Evolutionary conservation across 345 rosid genomes (phyloP).

Genomic region (Ceriops tagal): DNA sequence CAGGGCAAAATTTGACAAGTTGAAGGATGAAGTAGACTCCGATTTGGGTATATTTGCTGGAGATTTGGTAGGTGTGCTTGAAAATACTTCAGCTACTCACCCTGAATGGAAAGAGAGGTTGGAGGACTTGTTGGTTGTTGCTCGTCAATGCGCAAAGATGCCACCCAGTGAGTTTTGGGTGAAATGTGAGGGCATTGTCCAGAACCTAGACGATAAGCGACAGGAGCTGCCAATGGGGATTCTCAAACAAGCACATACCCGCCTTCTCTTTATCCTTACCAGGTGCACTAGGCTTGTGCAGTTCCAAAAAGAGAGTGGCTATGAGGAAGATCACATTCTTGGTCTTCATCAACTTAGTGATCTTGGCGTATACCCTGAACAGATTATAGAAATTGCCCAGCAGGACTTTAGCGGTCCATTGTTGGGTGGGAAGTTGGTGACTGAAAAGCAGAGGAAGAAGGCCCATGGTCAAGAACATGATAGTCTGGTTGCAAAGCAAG

Average conservation of each 20-base stretch:
- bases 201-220: conserved; percentile 78
- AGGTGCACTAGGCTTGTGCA: conserved; percentile 96
- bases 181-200: conserved; percentile 87
- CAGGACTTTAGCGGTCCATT: conserved; percentile 51
- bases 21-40: conserved; percentile 89
- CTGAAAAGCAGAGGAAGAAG: conserved; percentile 46
- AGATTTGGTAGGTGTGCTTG: conserved; percentile 75
- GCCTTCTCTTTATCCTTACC: conserved; percentile 91
- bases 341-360: conserved; percentile 86
- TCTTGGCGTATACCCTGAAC: conserved; percentile 85
- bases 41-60: conserved; percentile 90
- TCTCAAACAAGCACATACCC: conserved; percentile 86
- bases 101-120: conserved; percentile 71
- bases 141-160: conserved; percentile 80
- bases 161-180: conserved; percentile 77
- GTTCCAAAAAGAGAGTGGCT: conserved; percentile 91
- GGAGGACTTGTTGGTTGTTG: conserved; percentile 82
- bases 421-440: conserved; percentile 32
- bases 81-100: conserved; percentile 53
- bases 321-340: conserved; percentile 63
- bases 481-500: conserved; percentile 32
- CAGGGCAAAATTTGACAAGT: conserved; percentile 70
- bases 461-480: conserved; percentile 32
- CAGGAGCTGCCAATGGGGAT: conserved; percentile 93
- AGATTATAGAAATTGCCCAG: conserved; percentile 54